These are phyloP conservation scores for Phascolomyces articulosus DNA, from an alignment of 371 early-diverging fungal genomes.

Conservation along the genomic window DNA sequence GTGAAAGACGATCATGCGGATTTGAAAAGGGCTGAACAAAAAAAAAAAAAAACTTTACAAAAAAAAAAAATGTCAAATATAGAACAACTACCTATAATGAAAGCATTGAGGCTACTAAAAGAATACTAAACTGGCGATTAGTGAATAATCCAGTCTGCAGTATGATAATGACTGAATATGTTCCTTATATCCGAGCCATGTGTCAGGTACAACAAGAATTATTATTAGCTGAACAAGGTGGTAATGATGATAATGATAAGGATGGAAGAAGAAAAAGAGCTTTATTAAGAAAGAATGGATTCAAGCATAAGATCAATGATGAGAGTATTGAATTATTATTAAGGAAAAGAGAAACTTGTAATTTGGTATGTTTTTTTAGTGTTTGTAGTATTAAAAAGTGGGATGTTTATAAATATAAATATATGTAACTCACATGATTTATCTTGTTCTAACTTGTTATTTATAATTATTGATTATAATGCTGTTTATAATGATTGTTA, in stretches of 20 bases:
- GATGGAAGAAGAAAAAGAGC: slow-evolving; percentile 12
- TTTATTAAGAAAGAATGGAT: slow-evolving; percentile 15
- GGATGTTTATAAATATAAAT: background rate
- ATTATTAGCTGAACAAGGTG: too few relatives aligned
- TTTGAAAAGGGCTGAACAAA: too few relatives aligned
- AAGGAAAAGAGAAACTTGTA: background rate
- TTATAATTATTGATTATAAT: background rate
- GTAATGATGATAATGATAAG: background rate
- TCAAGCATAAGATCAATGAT: slow-evolving; percentile 12
- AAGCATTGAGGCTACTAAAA: slow-evolving; percentile 1
- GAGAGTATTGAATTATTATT: slow-evolving; percentile 7
- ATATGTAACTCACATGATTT: background rate
- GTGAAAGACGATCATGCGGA: slow-evolving; percentile 3
- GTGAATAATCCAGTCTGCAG: slow-evolving; percentile 3
- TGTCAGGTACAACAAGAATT: slow-evolving; percentile 8
- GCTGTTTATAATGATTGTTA: background rate
- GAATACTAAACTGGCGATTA: slow-evolving; percentile 14
- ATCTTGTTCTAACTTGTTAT: background rate
- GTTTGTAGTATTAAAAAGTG: too few relatives aligned
- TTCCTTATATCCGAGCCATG: slow-evolving; percentile 26
- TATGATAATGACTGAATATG: slow-evolving; percentile 21
- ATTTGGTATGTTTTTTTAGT: slow-evolving; percentile 12
- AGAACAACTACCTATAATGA: slow-evolving; percentile 18
- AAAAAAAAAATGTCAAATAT: slow-evolving; percentile 7
- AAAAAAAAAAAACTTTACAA: too few relatives aligned